Evolutionary conservation across 352 stramenopile species (phyloP).

Genomic region (Phytophthora citricola): DNA sequence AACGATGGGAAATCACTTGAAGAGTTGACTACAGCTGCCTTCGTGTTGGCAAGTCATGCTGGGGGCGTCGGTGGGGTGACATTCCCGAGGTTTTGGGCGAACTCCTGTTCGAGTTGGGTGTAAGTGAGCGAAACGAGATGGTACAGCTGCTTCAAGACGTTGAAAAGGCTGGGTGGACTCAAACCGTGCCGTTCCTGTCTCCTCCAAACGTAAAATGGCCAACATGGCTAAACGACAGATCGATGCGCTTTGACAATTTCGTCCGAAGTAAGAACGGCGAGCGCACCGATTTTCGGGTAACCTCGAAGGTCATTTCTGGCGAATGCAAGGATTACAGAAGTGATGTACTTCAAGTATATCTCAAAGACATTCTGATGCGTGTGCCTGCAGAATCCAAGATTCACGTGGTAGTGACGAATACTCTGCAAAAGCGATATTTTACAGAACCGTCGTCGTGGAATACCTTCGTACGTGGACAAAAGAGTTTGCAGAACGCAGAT

Average conservation of each 20-base stretch:
- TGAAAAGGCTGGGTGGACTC: not conserved
- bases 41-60: constrained; percentile 1
- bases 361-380: constrained; percentile 2
- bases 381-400: not conserved
- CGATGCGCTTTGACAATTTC: not conserved
- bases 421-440: not conserved
- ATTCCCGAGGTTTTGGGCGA: not conserved
- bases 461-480: not conserved
- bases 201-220: not conserved
- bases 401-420: constrained; percentile 1
- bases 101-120: not conserved
- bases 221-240: not conserved
- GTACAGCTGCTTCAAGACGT: not conserved
- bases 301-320: not conserved
- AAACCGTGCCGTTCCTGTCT: constrained; percentile 3
- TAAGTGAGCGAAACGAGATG: not conserved
- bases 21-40: not conserved
- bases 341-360: not conserved
- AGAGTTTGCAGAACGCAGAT: not conserved
- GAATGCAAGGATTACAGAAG: not conserved
- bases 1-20: too few relatives aligned
- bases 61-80: not conserved
- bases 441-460: too few relatives aligned
- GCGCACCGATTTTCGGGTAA: not conserved
- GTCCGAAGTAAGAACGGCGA: not conserved